These are phyloP conservation scores for Populus euphratica DNA, from an alignment of 345 rosid species.

Conservation along the genomic window DNA sequence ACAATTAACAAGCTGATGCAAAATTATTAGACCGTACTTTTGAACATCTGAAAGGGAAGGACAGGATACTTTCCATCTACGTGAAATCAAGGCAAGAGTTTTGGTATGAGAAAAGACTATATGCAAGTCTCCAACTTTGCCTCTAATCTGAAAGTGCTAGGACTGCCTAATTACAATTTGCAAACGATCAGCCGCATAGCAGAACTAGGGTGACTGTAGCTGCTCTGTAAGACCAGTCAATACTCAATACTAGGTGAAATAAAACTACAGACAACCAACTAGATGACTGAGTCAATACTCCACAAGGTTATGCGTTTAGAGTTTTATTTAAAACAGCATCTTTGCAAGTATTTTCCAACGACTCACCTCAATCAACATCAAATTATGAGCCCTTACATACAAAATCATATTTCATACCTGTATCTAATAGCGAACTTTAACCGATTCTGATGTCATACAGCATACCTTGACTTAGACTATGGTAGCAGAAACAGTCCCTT, in stretches of 20 bases:
- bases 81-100: background rate
- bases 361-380: constrained; percentile 11
- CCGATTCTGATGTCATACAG: background rate
- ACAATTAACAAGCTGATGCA: no score
- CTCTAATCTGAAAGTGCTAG: background rate
- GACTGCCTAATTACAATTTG: background rate
- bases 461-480: background rate
- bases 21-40: no score
- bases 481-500: background rate
- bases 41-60: background rate
- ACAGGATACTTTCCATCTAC: background rate
- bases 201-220: background rate
- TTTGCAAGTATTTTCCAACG: constrained; percentile 12
- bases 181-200: constrained; percentile 4
- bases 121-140: background rate
- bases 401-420: background rate
- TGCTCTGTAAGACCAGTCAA: constrained; percentile 7
- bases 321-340: constrained; percentile 27
- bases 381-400: background rate
- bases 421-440: background rate
- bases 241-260: background rate
- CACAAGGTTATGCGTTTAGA: constrained; percentile 22
- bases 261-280: constrained; percentile 7
- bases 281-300: background rate
- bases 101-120: background rate